These are phyloP conservation scores for Oidium heveae DNA, from an alignment of 2,329 filamentous ascomycete genomes.

Conservation along the genomic window DNA sequence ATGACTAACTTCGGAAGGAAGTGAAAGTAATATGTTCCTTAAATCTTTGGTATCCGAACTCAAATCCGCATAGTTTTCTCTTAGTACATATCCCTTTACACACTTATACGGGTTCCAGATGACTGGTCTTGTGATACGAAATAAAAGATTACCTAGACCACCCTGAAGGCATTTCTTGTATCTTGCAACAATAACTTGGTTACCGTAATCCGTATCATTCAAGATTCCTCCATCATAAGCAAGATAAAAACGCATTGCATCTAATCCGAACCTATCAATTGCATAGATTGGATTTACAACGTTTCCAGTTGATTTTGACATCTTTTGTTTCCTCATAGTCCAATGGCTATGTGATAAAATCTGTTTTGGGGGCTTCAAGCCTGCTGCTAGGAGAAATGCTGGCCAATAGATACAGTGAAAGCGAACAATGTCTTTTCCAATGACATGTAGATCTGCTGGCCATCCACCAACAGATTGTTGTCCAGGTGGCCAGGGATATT, in stretches of 20 bases:
- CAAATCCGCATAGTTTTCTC: too few species aligned
- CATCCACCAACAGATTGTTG: constrained; percentile 40
- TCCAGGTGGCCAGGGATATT: constrained; percentile 57
- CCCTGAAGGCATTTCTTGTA: constrained; percentile 61
- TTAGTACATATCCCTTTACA: too few species aligned
- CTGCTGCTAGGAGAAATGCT: constrained; percentile 73
- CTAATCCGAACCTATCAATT: constrained; percentile 65
- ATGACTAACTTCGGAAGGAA: too few species aligned
- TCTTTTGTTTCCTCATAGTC: constrained; percentile 78
- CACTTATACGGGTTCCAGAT: too few species aligned
- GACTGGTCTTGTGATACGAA: constrained; percentile 42
- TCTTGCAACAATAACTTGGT: constrained; percentile 42
- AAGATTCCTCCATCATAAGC: constrained; percentile 52
- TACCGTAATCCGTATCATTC: constrained; percentile 67
- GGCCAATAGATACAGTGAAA: constrained; percentile 99
- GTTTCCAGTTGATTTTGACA: constrained; percentile 90
- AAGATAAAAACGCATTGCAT: constrained; percentile 75
- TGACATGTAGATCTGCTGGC: constrained; percentile 78
- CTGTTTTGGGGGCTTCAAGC: constrained; percentile 50
- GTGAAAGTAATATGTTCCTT: too few species aligned
- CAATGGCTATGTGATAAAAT: constrained; percentile 84
- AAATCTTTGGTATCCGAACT: too few species aligned
- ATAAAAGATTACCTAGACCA: constrained; percentile 57
- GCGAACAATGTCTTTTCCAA: constrained; percentile 88
- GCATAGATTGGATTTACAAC: constrained; percentile 89